A percentile compares a stretch with the other conserved stretches of the same genome.
Evolutionary conservation across 2,329 filamentous ascomycete species (phyloP).

Genomic region (Colletotrichum sp.): DNA sequence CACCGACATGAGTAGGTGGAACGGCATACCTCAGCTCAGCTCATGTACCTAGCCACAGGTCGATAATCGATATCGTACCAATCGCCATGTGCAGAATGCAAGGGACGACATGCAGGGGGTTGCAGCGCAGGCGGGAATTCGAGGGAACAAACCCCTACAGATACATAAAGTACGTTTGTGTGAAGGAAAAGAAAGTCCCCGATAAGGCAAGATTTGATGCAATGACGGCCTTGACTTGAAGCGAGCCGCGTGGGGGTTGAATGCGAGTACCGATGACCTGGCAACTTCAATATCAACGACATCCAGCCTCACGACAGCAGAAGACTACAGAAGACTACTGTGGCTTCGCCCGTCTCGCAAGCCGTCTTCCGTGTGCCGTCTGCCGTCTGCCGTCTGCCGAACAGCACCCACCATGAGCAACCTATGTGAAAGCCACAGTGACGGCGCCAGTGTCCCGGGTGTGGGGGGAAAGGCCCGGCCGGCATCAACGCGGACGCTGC

Average conservation of each 20-base stretch:
- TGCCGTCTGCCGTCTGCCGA: neutral
- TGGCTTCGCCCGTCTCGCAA: neutral
- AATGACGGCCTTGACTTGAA: neutral
- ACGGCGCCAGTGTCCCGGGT: neutral
- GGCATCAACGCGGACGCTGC: neutral
- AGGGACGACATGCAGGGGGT: neutral
- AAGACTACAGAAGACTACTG: neutral
- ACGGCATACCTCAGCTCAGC: neutral
- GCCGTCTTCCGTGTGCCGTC: neutral
- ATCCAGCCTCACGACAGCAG: neutral
- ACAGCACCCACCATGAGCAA: neutral
- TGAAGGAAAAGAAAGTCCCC: neutral
- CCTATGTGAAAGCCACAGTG: neutral
- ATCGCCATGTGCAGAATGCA: neutral
- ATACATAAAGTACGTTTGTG: too few relatives aligned
- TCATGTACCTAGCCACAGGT: neutral
- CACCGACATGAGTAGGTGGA: neutral
- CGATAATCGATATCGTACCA: neutral
- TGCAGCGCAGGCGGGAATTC: neutral
- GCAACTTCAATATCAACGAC: neutral
- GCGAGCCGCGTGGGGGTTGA: neutral
- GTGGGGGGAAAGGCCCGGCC: neutral
- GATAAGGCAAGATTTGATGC: neutral
- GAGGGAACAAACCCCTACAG: neutral
- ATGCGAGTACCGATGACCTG: neutral